Conservation (phyloP, 2,329 filamentous ascomycete species). For the Furcasterigmium furcatum region DNA sequence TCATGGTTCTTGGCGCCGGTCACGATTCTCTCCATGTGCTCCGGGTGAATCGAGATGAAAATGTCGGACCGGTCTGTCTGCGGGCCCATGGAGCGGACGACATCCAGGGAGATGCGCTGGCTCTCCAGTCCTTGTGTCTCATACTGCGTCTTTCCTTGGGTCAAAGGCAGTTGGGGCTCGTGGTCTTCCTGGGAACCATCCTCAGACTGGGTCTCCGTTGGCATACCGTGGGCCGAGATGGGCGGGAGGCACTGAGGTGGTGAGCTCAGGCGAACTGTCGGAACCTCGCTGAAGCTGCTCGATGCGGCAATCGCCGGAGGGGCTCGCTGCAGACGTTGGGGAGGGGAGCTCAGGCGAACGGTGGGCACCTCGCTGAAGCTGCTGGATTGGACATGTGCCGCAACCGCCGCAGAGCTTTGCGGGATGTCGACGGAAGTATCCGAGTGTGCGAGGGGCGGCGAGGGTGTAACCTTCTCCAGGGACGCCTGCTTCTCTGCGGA, state of each 20-base stretch:
- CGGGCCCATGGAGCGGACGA: conserved; percentile 43
- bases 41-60: conserved; percentile 45
- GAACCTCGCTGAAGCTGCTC: not conserved
- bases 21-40: conserved; percentile 45
- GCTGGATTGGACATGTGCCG: not conserved
- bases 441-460: not conserved
- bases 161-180: not conserved
- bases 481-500: conserved; percentile 8
- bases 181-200: not conserved
- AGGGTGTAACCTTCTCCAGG: conserved; percentile 2
- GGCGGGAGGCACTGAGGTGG: not conserved
- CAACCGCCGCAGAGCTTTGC: not conserved
- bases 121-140: conserved; percentile 36
- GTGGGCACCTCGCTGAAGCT: not conserved
- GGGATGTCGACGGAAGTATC: not conserved
- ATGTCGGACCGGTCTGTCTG: conserved; percentile 50
- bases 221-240: not conserved
- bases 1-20: conserved; percentile 50
- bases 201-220: not conserved
- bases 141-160: conserved; percentile 21
- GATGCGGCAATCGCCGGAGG: not conserved
- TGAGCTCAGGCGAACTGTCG: not conserved
- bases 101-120: conserved; percentile 48
- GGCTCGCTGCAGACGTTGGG: not conserved
- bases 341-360: not conserved